Evolutionary conservation across 2,329 filamentous ascomycete genomes (phyloP).

Genomic region (Alternaria dauci): DNA sequence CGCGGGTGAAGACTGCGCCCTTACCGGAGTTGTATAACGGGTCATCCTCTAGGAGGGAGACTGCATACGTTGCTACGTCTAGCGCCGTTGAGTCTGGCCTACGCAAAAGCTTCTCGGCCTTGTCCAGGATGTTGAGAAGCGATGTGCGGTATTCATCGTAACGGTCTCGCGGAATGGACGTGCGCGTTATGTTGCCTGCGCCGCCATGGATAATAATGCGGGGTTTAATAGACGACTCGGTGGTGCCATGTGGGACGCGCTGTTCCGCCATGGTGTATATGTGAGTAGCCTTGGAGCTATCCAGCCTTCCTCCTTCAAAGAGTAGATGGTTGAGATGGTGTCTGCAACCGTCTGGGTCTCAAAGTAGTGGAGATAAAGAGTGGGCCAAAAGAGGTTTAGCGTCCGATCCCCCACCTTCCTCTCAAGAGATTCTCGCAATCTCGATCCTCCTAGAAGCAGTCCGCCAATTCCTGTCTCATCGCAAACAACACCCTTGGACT

Average conservation of each 20-base stretch:
- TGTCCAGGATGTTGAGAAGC: conserved; percentile 48
- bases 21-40: conserved; percentile 84
- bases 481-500: background rate
- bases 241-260: background rate
- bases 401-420: background rate
- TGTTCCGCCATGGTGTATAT: background rate
- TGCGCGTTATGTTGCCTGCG: conserved; percentile 57
- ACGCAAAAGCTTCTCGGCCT: conserved; percentile 37
- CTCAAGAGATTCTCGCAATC: background rate
- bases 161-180: conserved; percentile 47
- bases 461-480: background rate
- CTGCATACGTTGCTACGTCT: conserved; percentile 77
- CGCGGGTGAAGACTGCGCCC: conserved; percentile 85
- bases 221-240: conserved; percentile 35
- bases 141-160: conserved; percentile 52
- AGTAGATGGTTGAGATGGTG: background rate
- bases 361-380: background rate
- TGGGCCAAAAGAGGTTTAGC: background rate
- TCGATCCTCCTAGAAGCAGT: background rate
- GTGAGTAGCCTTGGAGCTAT: no score
- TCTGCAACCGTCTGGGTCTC: background rate
- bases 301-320: background rate
- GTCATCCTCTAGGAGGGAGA: conserved; percentile 78
- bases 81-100: conserved; percentile 66
- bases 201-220: conserved; percentile 61